Percentiles rank a stretch among this genome's conserved stretches.
Conservation (phyloP, 2,329 filamentous ascomycete genomes). For the Apiospora koreana region DNA sequence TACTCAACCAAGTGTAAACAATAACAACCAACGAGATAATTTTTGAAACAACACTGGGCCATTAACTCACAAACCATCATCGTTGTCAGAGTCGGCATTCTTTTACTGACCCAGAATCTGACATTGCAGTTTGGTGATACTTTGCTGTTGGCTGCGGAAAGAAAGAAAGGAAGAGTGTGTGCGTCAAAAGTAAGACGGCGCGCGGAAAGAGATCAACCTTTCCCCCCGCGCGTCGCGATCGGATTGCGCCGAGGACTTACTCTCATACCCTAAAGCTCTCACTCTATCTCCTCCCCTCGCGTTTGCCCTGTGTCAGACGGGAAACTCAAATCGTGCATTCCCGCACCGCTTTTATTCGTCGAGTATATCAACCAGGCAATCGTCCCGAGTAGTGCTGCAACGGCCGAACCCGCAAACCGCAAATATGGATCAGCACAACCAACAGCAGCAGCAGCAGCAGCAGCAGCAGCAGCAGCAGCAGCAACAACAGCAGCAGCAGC, state of each 20-base stretch:
- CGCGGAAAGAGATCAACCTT: constrained; percentile 6
- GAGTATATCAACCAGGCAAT: constrained; percentile 1
- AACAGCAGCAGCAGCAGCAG: neutral
- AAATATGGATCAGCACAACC: constrained; percentile 12
- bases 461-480: neutral
- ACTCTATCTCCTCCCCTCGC: neutral
- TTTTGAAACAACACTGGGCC: neutral
- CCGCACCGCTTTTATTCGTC: constrained; percentile 4
- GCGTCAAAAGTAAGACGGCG: constrained; percentile 7
- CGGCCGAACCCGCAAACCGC: constrained; percentile 3
- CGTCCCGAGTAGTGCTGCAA: constrained; percentile 7
- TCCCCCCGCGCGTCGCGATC: constrained; percentile 6
- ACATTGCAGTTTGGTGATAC: neutral
- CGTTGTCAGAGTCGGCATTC: neutral
- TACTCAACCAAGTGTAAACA: constrained; percentile 12
- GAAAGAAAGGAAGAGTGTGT: neutral
- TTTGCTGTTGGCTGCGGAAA: neutral
- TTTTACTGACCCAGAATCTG: neutral
- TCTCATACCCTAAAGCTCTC: neutral
- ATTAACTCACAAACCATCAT: neutral
- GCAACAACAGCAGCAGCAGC: too few species aligned
- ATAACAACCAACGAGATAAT: constrained; percentile 2
- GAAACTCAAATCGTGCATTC: constrained; percentile 9
- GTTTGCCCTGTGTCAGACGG: constrained; percentile 9
- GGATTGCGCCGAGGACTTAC: constrained; percentile 4